These are phyloP conservation scores for Castanea crenata DNA, from an alignment of 306 rosid species.

Conservation along the genomic window DNA sequence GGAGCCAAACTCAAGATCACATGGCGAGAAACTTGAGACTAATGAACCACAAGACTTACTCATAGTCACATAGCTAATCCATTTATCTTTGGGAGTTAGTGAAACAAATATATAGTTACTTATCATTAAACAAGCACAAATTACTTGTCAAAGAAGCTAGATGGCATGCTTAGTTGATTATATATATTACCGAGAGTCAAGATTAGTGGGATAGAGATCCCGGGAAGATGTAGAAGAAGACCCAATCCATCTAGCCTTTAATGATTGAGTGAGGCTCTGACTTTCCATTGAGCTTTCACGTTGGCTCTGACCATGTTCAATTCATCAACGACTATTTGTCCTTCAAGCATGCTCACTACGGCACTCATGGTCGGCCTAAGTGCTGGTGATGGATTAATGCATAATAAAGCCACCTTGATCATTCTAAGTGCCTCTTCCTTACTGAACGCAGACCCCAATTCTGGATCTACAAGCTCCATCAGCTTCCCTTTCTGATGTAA, in stretches of 20 bases:
- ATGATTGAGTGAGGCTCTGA: not conserved
- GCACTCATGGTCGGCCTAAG: conserved; percentile 60
- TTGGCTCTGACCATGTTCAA: not conserved
- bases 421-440: conserved; percentile 37
- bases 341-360: conserved; percentile 69
- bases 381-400: conserved; percentile 44
- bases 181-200: not conserved
- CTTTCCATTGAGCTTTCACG: not conserved
- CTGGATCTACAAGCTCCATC: conserved; percentile 52
- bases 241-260: not conserved
- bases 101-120: too few relatives aligned
- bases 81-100: too few relatives aligned
- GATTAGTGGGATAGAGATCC: not conserved
- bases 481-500: conserved; percentile 31
- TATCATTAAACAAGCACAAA: not conserved
- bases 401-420: conserved; percentile 54
- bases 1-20: too few relatives aligned
- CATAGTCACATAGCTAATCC: too few relatives aligned
- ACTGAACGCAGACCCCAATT: conserved; percentile 37
- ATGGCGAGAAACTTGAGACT: too few relatives aligned
- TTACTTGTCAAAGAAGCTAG: too few relatives aligned
- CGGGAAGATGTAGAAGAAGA: conserved; percentile 4
- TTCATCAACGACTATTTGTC: conserved; percentile 37
- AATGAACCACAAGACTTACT: too few relatives aligned
- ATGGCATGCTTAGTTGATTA: too few relatives aligned